Percentiles rank a stretch among this genome's conserved stretches.
These are phyloP conservation scores for Corylus avellana DNA, from an alignment of 306 rosid genomes.

Conservation along the genomic window DNA sequence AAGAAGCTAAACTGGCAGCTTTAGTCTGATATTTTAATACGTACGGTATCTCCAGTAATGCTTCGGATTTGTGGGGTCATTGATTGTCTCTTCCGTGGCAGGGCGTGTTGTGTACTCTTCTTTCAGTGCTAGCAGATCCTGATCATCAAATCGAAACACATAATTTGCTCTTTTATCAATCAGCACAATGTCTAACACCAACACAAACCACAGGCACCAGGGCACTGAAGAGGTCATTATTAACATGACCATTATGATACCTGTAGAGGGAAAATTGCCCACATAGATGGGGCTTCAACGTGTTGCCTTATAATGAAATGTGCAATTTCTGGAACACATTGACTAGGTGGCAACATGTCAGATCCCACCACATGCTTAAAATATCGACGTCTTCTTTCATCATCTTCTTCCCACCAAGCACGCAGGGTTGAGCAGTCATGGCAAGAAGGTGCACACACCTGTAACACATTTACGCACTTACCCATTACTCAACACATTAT, in stretches of 20 bases:
- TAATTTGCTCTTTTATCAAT: not conserved
- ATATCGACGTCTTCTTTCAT: constrained; percentile 76
- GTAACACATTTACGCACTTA: constrained; percentile 21
- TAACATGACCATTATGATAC: constrained; percentile 39
- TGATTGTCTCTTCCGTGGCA: constrained; percentile 87
- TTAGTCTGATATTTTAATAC: constrained; percentile 26
- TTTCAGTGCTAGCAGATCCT: constrained; percentile 89
- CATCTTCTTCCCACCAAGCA: constrained; percentile 99
- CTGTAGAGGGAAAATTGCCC: constrained; percentile 99
- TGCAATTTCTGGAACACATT: constrained; percentile 74
- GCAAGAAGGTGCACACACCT: constrained; percentile 99
- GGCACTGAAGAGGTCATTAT: not conserved
- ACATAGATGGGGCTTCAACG: constrained; percentile 96
- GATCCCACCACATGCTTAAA: constrained; percentile 66
- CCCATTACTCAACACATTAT: constrained; percentile 17
- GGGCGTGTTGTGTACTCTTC: constrained; percentile 81
- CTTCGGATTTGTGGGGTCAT: constrained; percentile 95
- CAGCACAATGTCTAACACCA: not conserved
- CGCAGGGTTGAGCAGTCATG: constrained; percentile 95
- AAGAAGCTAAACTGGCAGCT: not conserved
- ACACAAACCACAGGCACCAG: not conserved
- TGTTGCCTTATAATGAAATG: constrained; percentile 72
- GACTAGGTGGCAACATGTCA: constrained; percentile 64
- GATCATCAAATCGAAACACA: constrained; percentile 23
- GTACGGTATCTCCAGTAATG: constrained; percentile 98